Evolutionary conservation across 2,329 filamentous ascomycete genomes (phyloP), one percentile per base, ranked within the genome.

Genomic region (Fusarium verticillioides): DNA sequence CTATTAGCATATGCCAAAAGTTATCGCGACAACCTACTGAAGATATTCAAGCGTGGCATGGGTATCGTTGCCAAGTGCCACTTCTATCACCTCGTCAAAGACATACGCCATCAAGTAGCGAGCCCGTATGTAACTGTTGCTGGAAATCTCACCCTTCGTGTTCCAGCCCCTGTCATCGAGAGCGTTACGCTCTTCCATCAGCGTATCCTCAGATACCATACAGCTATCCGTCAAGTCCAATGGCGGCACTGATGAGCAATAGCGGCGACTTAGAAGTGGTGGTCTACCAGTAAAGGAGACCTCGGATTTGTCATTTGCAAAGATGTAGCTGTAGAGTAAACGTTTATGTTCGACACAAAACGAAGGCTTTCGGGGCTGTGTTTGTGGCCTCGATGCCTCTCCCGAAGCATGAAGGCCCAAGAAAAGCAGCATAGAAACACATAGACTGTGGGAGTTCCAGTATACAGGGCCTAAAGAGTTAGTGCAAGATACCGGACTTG

Each of bases 61-160:
- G 15, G 63, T 44, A 16, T 61, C 65, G 4, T 70, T 70, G 1
- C 86, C 86, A 1, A 91, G 79, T 1, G 88, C 88, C 21, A 91
- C 81, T 68, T 90, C 87, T n/a, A 91, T 81, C 5, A 91, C 85
- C 59, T 91, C 89, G 66, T 91, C 89, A 7, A 87, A 82, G 15
- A 91, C 82, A 4, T 82, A 77, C 16, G 85, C 84, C 32, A 90
- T 82, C 10, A 84, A 81, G 9, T 83, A 83, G 59, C 85, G 84
- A 2, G 86, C 84, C 34, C 89, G 82, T 5, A 83, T 77, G 57
- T 85, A 83, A 0, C 87, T 90, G 4, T 82, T 82, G 1, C 85
- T 75, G 46, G 85, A 80, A 0, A 88, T 75, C 0, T 79, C 75
- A 0, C 84, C 85, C 6, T 81, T 77, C 1, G 82, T 84, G 58